A percentile compares a stretch with the other conserved stretches of the same genome.
Conservation (phyloP, 768 basidiomycete genomes). For the Arthromyces matolae region DNA sequence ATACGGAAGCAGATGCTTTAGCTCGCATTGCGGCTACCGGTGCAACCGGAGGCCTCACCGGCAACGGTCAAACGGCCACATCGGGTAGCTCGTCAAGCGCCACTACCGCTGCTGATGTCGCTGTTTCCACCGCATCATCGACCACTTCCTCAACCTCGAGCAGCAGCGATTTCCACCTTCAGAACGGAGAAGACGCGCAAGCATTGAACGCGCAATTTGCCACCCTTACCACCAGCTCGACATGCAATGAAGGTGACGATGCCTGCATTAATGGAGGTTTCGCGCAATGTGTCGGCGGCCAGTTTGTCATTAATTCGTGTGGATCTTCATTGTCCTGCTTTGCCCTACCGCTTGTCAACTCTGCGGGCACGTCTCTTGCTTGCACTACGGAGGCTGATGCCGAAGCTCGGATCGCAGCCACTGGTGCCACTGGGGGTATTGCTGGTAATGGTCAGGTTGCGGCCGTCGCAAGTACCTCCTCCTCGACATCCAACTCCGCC, state of each 20-base stretch:
- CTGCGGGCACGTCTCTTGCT: slow-evolving; percentile 37
- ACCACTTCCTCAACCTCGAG: slow-evolving; percentile 14
- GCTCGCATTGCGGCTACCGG: slow-evolving; percentile 41
- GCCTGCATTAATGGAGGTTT: slow-evolving; percentile 43
- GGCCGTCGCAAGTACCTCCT: background rate
- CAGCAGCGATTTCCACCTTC: slow-evolving; percentile 22
- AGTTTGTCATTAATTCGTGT: slow-evolving; percentile 29
- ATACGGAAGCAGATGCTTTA: slow-evolving; percentile 42
- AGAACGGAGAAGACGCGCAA: slow-evolving; percentile 37
- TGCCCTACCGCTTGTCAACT: slow-evolving; percentile 43
- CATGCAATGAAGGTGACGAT: slow-evolving; percentile 37
- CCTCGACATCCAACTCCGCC: slow-evolving; percentile 13
- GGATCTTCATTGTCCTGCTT: slow-evolving; percentile 29
- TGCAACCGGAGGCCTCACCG: slow-evolving; percentile 40
- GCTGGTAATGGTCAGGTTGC: slow-evolving; percentile 11
- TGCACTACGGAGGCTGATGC: slow-evolving; percentile 38
- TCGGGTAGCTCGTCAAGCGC: slow-evolving; percentile 9
- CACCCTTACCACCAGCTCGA: slow-evolving; percentile 31
- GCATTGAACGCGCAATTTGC: slow-evolving; percentile 39
- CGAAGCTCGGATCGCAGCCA: slow-evolving; percentile 30
- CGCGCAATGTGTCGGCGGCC: slow-evolving; percentile 47
- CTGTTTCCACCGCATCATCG: slow-evolving; percentile 17
- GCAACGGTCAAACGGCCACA: slow-evolving; percentile 17
- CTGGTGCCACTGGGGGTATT: slow-evolving; percentile 30
- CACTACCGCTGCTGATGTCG: slow-evolving; percentile 11